Conservation (phyloP, 208 protist genomes). For the Leptomonas pyrrhocoris region DNA sequence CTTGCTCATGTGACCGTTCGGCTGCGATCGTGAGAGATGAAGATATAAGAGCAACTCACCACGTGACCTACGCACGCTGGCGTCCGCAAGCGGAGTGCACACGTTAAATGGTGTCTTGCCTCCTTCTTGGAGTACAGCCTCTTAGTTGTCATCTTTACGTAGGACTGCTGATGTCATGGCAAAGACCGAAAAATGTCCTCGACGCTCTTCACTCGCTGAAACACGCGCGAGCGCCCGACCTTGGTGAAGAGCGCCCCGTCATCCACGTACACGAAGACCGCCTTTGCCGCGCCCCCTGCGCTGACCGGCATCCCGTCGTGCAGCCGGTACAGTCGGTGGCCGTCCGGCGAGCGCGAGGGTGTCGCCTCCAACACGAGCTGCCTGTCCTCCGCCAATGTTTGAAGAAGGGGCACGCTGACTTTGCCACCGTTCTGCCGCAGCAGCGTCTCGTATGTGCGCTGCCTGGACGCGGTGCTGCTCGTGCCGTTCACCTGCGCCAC, state of each 20-base stretch:
- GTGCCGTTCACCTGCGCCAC: constrained; percentile 51
- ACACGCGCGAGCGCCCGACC: constrained; percentile 36
- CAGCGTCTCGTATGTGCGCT: constrained; percentile 70
- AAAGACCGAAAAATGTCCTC: constrained; percentile 71
- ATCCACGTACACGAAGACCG: constrained; percentile 76
- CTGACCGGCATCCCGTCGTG: constrained; percentile 33
- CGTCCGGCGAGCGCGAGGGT: constrained; percentile 54
- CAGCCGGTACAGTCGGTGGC: constrained; percentile 73
- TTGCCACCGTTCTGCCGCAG: constrained; percentile 70
- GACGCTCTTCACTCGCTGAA: constrained; percentile 63
- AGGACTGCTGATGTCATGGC: constrained; percentile 4
- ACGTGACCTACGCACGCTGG: no score
- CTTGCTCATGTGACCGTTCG: no score
- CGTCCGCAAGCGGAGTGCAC: no score
- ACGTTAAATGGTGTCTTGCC: no score
- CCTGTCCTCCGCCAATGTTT: constrained; percentile 70
- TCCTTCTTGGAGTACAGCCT: no score
- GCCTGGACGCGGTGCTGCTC: constrained; percentile 46
- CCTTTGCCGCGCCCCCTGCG: constrained; percentile 5
- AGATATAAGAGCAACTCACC: no score
- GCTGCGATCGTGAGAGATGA: no score
- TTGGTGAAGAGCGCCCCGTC: constrained; percentile 72
- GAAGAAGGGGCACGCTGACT: constrained; percentile 65
- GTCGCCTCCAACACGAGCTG: constrained; percentile 72
- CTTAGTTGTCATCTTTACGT: no score